Evolutionary conservation across 2,329 filamentous ascomycete species (phyloP).

Genomic region (Trichoderma gracile): DNA sequence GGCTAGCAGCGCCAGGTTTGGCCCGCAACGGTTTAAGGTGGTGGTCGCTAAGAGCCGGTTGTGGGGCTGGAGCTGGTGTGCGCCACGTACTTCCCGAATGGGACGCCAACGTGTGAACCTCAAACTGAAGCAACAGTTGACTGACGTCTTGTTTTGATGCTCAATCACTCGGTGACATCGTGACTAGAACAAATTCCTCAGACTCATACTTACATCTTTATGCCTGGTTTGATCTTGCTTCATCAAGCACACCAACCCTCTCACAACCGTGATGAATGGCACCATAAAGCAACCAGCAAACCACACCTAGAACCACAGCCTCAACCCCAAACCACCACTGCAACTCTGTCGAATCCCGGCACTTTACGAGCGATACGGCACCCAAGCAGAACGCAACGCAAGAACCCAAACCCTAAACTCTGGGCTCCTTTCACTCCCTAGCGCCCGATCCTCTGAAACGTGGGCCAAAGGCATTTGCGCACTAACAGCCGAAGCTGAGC

Average conservation of each 20-base stretch:
- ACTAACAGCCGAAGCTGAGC: background rate
- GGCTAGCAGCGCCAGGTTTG: slow-evolving; percentile 13
- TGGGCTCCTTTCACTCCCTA: background rate
- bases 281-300: background rate
- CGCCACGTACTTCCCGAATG: slow-evolving; percentile 15
- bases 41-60: background rate
- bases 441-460: slow-evolving; percentile 16
- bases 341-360: background rate
- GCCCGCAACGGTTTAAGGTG: slow-evolving; percentile 8
- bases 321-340: no score
- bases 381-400: background rate
- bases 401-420: background rate
- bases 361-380: slow-evolving; percentile 3
- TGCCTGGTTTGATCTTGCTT: no score
- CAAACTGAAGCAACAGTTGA: background rate
- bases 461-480: background rate
- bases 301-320: background rate
- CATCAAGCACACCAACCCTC: no score
- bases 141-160: background rate
- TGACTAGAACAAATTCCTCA: background rate
- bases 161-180: background rate
- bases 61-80: background rate
- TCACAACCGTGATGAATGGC: no score
- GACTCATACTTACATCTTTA: no score
- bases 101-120: background rate